phyloP scores from a whole-genome alignment of 2,329 filamentous ascomycete genomes.

The Ophiostoma sp. region DNA sequence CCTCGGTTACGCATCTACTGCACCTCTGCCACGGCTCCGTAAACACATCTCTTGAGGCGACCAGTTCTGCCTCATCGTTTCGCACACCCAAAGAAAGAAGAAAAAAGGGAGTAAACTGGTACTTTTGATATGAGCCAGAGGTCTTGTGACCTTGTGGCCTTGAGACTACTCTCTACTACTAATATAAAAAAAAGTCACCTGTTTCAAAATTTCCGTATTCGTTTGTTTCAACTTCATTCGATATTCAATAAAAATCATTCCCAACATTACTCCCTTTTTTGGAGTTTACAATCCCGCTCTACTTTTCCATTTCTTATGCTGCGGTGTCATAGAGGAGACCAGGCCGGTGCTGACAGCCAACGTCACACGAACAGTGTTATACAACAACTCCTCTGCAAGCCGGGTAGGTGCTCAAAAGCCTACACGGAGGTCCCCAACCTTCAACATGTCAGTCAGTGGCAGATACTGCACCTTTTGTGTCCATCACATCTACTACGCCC shows the following conservation, averaged over 20 bases:
- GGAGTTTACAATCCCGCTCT: background rate
- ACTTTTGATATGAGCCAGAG: background rate
- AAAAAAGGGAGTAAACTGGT: too few relatives aligned
- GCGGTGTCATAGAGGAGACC: background rate
- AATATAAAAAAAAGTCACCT: too few relatives aligned
- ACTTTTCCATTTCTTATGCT: background rate
- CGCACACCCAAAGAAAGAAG: too few relatives aligned
- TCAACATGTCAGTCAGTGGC: background rate
- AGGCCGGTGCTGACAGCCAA: background rate
- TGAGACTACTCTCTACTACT: background rate
- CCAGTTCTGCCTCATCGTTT: too few relatives aligned
- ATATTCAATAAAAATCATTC: background rate
- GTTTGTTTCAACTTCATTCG: conserved; percentile 5
- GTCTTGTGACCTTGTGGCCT: background rate
- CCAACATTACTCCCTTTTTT: background rate
- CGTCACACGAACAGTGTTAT: background rate
- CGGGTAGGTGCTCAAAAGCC: background rate
- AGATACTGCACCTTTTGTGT: background rate
- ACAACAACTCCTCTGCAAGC: background rate
- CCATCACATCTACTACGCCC: background rate
- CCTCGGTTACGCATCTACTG: background rate
- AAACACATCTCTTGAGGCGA: too few relatives aligned
- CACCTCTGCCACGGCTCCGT: background rate
- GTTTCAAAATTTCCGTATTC: background rate
- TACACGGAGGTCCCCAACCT: background rate